Evolutionary conservation across 2,329 filamentous ascomycete species (phyloP).

Genomic region (Ascochyta viciae-villosae): DNA sequence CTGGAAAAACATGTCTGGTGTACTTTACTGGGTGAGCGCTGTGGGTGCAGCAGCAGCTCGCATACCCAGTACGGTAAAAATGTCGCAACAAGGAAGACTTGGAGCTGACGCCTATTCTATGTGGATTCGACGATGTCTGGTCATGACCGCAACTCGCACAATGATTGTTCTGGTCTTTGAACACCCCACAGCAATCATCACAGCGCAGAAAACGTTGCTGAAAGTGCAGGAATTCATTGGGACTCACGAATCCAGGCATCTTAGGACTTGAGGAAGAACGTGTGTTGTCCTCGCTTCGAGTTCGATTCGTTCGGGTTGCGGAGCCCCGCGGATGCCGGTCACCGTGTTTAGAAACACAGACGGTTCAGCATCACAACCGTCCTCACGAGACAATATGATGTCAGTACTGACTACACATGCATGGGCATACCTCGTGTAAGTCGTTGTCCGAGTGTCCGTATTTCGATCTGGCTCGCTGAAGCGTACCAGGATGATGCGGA

Average conservation of each 20-base stretch:
- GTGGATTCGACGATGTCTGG: slow-evolving; percentile 38
- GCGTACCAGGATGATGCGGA: neutral
- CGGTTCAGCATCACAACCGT: neutral
- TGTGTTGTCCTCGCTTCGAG: neutral
- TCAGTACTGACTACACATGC: neutral
- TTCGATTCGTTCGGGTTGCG: slow-evolving; percentile 17
- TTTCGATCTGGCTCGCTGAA: neutral
- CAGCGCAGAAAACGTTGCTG: slow-evolving; percentile 34
- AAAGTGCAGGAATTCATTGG: slow-evolving; percentile 38
- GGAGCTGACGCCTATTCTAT: slow-evolving; percentile 24
- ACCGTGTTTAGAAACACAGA: neutral
- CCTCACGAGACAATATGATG: neutral
- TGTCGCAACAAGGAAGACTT: slow-evolving; percentile 10
- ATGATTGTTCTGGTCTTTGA: slow-evolving; percentile 37
- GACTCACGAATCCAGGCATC: slow-evolving; percentile 6
- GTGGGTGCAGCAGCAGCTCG: slow-evolving; percentile 44
- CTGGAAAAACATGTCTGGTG: slow-evolving; percentile 44
- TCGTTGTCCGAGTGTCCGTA: neutral
- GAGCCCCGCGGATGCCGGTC: slow-evolving; percentile 15
- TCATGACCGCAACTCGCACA: slow-evolving; percentile 37
- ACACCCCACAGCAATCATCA: slow-evolving; percentile 34
- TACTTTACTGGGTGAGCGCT: slow-evolving; percentile 44
- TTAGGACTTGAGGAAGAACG: neutral
- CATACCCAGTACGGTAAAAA: slow-evolving; percentile 19
- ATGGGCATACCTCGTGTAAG: neutral